Conservation (phyloP, 2,329 filamentous ascomycete genomes). For the Alternaria brassicicola region DNA sequence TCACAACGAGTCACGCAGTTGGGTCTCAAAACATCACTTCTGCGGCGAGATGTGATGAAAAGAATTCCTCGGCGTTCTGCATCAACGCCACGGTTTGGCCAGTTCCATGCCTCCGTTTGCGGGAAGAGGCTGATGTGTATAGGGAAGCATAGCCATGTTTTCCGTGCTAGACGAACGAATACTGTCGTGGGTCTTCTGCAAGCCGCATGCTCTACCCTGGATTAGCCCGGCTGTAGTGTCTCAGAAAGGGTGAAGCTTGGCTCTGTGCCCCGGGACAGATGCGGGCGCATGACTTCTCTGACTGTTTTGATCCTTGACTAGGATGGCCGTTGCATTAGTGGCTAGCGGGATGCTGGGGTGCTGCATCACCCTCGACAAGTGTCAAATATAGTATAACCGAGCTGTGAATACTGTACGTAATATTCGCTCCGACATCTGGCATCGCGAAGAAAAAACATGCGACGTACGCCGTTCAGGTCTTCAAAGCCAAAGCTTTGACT, state of each 20-base stretch:
- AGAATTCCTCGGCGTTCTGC: not conserved
- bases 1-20: not conserved
- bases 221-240: not conserved
- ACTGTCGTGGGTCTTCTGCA: not conserved
- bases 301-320: not conserved
- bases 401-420: not conserved
- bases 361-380: not conserved
- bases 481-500: not conserved
- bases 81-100: not conserved
- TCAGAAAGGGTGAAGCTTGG: not conserved
- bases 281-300: not conserved
- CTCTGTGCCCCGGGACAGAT: not conserved
- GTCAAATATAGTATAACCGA: not conserved
- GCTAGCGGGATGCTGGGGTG: not conserved
- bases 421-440: not conserved
- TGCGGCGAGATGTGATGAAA: not conserved
- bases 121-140: not conserved
- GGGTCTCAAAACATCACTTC: conserved; percentile 1
- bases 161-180: not conserved
- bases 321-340: not conserved
- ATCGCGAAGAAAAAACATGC: not conserved
- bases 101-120: not conserved
- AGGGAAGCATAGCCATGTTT: not conserved
- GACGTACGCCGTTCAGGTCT: not conserved
- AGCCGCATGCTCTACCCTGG: not conserved